Base-by-base conservation (phyloP, 768 basidiomycete species). In the Boletus bicolor region DNA sequence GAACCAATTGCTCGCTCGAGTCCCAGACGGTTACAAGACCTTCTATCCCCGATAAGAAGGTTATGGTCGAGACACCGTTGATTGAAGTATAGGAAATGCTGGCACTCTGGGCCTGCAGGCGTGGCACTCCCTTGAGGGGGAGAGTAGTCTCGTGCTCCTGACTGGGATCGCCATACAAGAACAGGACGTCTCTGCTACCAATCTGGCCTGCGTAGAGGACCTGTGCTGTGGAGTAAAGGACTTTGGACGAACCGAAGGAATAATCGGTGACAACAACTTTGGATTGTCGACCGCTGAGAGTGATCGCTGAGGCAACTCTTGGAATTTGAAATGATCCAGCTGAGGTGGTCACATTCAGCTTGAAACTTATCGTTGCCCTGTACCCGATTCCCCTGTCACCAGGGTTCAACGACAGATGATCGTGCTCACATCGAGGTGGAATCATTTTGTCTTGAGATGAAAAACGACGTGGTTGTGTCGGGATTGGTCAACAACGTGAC, bases 181-280 rank as follows among this genome's bases (percentile, higher is more conserved):
- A 81, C 6, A 89, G 73, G 21, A 88, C 70, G 61, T 87, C 85
- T n/a, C 83, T 74, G 2, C 72, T 77, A 34, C 81, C 86, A 34
- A 87, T 84, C 26, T 61, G 70, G 4, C 85, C 82, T 0, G 88
- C 82, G 61, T 81, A 90, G 63, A 91, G 79, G 30, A 93, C 76
- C 54, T 82, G 79, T 0, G 89, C 87, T 1, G 90, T 91, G 6
- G 89, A 85, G 69, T 89, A 92, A 4, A 80, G 69, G 1, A 87
- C 64, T 54, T 73, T 75, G 9, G 84, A 83, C 14, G 73, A 75
- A 21, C 91, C 91, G 64, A 89, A 91, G 9, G 78, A 73, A 65
- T 89, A 89, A 67, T 89, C 83, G 0, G 87, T 83, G 14, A 88
- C 76, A 32, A 92, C 72, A 26, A 91, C 75, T 65, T 89, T 91